phyloP scores from a whole-genome alignment of 2,329 filamentous ascomycete genomes.

The Corniculantispora saksenae region DNA sequence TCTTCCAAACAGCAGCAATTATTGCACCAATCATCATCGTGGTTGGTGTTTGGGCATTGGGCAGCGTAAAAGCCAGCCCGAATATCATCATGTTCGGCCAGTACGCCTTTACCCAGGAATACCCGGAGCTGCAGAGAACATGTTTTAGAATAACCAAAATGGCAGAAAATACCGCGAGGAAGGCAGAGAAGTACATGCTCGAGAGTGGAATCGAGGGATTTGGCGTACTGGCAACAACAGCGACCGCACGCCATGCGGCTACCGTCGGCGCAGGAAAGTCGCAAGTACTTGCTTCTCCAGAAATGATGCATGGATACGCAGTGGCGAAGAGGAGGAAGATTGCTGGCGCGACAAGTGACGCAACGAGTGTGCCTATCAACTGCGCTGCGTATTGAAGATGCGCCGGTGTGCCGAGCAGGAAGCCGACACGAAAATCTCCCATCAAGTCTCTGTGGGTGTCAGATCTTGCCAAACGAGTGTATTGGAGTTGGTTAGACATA shows the following conservation, averaged over 20 bases:
- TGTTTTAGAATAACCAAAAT: slow-evolving; percentile 2
- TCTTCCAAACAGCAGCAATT: slow-evolving; percentile 8
- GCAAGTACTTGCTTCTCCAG: background rate
- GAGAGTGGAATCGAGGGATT: slow-evolving; percentile 13
- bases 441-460: slow-evolving; percentile 1
- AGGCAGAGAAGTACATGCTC: slow-evolving; percentile 9
- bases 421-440: slow-evolving; percentile 20
- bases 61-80: slow-evolving; percentile 17
- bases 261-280: slow-evolving; percentile 18
- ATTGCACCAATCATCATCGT: slow-evolving; percentile 18
- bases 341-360: slow-evolving; percentile 16
- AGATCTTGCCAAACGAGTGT: too few relatives aligned
- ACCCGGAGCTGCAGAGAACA: background rate
- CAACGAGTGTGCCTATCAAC: slow-evolving; percentile 17
- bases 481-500: background rate
- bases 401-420: slow-evolving; percentile 14
- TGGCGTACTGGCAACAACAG: slow-evolving; percentile 14
- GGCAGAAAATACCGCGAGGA: background rate
- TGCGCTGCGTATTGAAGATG: slow-evolving; percentile 16
- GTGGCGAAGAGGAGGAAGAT: slow-evolving; percentile 17
- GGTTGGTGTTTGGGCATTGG: slow-evolving; percentile 15
- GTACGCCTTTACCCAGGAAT: background rate
- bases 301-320: slow-evolving; percentile 18
- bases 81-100: slow-evolving; percentile 21
- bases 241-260: slow-evolving; percentile 14